These are phyloP conservation scores for Salvia miltiorrhiza DNA, from an alignment of 257 asterid genomes.

Conservation along the genomic window DNA sequence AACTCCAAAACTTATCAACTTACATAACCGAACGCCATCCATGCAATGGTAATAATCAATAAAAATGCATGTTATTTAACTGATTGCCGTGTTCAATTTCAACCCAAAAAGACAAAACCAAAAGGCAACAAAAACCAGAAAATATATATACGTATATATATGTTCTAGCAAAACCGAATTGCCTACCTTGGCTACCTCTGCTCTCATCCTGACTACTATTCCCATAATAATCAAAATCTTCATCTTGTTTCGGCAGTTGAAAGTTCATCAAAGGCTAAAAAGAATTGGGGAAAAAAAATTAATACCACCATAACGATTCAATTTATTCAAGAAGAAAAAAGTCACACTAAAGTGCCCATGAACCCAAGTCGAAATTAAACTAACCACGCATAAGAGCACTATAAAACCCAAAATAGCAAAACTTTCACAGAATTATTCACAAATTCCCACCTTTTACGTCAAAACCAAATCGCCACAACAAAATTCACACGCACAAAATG, in stretches of 20 bases:
- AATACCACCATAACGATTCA: constrained; percentile 28
- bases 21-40: constrained; percentile 12
- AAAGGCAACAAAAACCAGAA: neutral
- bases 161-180: constrained; percentile 24
- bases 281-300: constrained; percentile 26
- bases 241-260: constrained; percentile 90
- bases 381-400: constrained; percentile 9
- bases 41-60: constrained; percentile 12
- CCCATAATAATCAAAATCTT: constrained; percentile 80
- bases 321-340: neutral
- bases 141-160: neutral
- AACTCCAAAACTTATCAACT: constrained; percentile 15
- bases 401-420: neutral
- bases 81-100: constrained; percentile 3
- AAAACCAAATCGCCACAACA: constrained; percentile 22
- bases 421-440: neutral
- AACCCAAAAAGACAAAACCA: neutral
- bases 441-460: constrained; percentile 16
- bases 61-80: neutral
- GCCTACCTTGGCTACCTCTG: constrained; percentile 88
- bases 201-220: constrained; percentile 99
- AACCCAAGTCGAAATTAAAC: constrained; percentile 14
- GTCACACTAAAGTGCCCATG: constrained; percentile 1
- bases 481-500: constrained; percentile 22
- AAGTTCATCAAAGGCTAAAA: constrained; percentile 86